Conservation (phyloP, 2,329 filamentous ascomycete species). For the Chalaropsis thielavioides region DNA sequence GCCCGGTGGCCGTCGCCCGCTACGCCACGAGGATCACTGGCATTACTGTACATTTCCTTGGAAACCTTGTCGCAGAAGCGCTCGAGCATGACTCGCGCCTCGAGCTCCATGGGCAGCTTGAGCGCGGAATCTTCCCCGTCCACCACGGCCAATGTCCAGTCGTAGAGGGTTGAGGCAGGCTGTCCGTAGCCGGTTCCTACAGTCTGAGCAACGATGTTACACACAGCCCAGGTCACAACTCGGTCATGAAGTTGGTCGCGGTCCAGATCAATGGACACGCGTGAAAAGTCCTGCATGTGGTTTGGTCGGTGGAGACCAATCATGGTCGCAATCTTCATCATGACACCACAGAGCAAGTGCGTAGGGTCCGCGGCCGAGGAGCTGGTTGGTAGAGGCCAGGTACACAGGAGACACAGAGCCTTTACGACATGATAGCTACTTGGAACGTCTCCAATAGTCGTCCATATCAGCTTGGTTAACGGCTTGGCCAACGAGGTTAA, state of each 20-base stretch:
- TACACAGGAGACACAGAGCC: slow-evolving; percentile 63
- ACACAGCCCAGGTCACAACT: slow-evolving; percentile 69
- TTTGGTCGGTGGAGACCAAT: slow-evolving; percentile 70
- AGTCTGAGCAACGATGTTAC: slow-evolving; percentile 70
- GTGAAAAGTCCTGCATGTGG: slow-evolving; percentile 69
- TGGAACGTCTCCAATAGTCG: slow-evolving; percentile 60
- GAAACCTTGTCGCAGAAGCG: slow-evolving; percentile 65
- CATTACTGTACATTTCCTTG: slow-evolving; percentile 66
- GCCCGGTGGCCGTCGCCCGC: slow-evolving; percentile 52
- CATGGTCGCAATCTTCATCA: slow-evolving; percentile 78
- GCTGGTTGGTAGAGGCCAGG: slow-evolving; percentile 71
- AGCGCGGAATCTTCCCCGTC: slow-evolving; percentile 36
- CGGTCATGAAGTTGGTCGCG: slow-evolving; percentile 68
- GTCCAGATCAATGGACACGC: slow-evolving; percentile 58
- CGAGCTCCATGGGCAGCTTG: slow-evolving; percentile 46
- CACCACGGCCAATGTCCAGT: slow-evolving; percentile 51
- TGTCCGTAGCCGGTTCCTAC: slow-evolving; percentile 75
- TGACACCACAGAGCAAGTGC: slow-evolving; percentile 65
- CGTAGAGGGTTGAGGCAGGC: slow-evolving; percentile 62
- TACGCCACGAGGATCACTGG: slow-evolving; percentile 55
- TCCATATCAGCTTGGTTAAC: slow-evolving; percentile 59
- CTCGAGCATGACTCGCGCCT: slow-evolving; percentile 55
- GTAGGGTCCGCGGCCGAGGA: slow-evolving; percentile 68
- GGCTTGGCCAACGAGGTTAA: slow-evolving; percentile 53
- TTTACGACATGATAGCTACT: slow-evolving; percentile 71